phyloP scores from a whole-genome alignment of 2,329 filamentous ascomycete species.

The Neofusicoccum sp. region DNA sequence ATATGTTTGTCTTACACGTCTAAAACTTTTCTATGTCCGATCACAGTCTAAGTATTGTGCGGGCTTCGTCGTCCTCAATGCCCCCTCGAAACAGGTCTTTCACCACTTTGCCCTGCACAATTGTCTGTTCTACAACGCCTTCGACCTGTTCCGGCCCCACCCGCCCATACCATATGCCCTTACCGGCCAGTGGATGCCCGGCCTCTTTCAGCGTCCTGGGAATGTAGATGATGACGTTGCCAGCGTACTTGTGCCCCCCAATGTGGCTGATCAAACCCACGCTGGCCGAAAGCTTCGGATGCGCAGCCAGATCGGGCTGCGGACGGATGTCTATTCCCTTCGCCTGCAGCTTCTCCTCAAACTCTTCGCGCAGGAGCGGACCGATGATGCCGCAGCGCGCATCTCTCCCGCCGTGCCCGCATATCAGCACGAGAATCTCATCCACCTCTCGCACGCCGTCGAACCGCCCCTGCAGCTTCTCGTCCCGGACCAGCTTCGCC shows the following conservation, averaged over 20 bases:
- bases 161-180: conserved; percentile 80
- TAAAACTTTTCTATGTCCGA: not conserved
- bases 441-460: conserved; percentile 62
- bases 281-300: conserved; percentile 46
- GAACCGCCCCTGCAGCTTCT: conserved; percentile 51
- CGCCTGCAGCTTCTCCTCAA: conserved; percentile 60
- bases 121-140: conserved; percentile 72
- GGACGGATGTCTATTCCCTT: conserved; percentile 44
- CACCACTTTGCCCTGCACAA: conserved; percentile 68
- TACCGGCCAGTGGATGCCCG: conserved; percentile 64
- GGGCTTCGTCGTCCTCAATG: conserved; percentile 47
- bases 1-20: not conserved
- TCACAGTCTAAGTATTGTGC: conserved; percentile 11
- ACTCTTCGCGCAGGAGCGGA: conserved; percentile 71
- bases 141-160: conserved; percentile 76
- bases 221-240: conserved; percentile 81
- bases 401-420: conserved; percentile 83
- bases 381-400: conserved; percentile 79
- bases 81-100: conserved; percentile 73
- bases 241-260: conserved; percentile 83
- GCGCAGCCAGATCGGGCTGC: conserved; percentile 47
- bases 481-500: conserved; percentile 48
- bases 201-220: conserved; percentile 53
- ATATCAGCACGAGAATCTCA: conserved; percentile 80
- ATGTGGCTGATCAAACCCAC: conserved; percentile 77